Evolutionary conservation across 164 flowering plant genomes (phyloP).

Genomic region (Magnolia kwangsiensis): DNA sequence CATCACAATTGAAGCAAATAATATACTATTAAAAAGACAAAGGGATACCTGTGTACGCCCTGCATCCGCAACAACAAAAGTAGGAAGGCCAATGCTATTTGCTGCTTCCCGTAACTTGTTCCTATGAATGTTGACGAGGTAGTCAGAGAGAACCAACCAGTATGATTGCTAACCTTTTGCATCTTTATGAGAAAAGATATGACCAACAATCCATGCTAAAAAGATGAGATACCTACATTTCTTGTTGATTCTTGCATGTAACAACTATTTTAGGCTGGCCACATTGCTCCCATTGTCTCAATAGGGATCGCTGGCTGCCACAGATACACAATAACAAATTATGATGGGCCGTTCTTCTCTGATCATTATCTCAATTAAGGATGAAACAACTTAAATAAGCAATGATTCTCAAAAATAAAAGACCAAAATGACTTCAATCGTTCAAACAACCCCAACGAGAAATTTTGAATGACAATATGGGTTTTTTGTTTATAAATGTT

Average conservation of each 20-base stretch:
- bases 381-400: background rate
- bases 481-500: background rate
- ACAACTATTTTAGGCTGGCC: slow-evolving; percentile 93
- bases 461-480: too few species aligned
- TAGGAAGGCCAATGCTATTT: slow-evolving; percentile 84
- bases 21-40: background rate
- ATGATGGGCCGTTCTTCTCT: background rate
- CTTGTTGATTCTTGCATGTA: slow-evolving; percentile 89
- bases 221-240: slow-evolving; percentile 64
- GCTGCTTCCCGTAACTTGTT: slow-evolving; percentile 71
- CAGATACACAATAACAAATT: background rate
- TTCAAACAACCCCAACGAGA: background rate
- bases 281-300: slow-evolving; percentile 84
- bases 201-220: background rate
- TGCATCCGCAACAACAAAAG: slow-evolving; percentile 93
- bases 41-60: slow-evolving; percentile 83
- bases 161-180: background rate
- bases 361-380: background rate
- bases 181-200: background rate
- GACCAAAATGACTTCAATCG: background rate
- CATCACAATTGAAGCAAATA: background rate
- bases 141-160: background rate
- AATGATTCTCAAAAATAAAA: background rate
- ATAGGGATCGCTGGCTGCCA: slow-evolving; percentile 64
- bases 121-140: slow-evolving; percentile 33